Conservation (phyloP, 2,329 filamentous ascomycete genomes). For the Dactylellina parvicollis region DNA sequence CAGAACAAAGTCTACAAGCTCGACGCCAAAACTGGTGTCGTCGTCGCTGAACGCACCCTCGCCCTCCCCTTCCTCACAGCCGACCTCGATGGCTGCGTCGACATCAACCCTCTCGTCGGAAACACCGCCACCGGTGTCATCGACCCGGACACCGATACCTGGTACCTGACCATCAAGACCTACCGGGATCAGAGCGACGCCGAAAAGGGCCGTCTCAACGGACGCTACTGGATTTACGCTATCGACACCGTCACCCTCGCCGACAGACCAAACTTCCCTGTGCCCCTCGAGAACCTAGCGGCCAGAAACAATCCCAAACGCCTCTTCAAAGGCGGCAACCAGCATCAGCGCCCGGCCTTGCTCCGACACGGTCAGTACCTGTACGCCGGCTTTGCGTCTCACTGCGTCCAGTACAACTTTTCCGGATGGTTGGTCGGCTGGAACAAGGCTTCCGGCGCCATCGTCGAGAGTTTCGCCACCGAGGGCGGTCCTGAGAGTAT, state of each 20-base stretch:
- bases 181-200: constrained; percentile 62
- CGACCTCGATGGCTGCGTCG: constrained; percentile 65
- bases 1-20: constrained; percentile 70
- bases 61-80: constrained; percentile 65
- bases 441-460: constrained; percentile 63
- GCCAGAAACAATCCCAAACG: constrained; percentile 65
- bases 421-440: constrained; percentile 66
- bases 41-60: constrained; percentile 65
- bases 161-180: constrained; percentile 66
- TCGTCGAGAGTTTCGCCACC: constrained; percentile 64
- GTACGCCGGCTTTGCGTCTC: constrained; percentile 66
- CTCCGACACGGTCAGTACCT: constrained; percentile 64
- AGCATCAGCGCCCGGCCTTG: constrained; percentile 64
- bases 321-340: constrained; percentile 65
- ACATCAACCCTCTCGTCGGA: constrained; percentile 65
- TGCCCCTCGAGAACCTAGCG: constrained; percentile 62
- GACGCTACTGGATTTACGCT: constrained; percentile 64
- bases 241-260: constrained; percentile 64
- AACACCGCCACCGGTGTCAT: constrained; percentile 67
- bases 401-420: constrained; percentile 67
- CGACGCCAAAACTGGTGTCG: constrained; percentile 67
- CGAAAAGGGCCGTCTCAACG: constrained; percentile 62
- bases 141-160: constrained; percentile 65
- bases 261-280: constrained; percentile 63
- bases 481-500: constrained; percentile 63